Evolutionary conservation across 495 filamentous ascomycete genomes (phyloP), one percentile per base, ranked within the genome.

Genomic region (Aspergillus coremiiformis): DNA sequence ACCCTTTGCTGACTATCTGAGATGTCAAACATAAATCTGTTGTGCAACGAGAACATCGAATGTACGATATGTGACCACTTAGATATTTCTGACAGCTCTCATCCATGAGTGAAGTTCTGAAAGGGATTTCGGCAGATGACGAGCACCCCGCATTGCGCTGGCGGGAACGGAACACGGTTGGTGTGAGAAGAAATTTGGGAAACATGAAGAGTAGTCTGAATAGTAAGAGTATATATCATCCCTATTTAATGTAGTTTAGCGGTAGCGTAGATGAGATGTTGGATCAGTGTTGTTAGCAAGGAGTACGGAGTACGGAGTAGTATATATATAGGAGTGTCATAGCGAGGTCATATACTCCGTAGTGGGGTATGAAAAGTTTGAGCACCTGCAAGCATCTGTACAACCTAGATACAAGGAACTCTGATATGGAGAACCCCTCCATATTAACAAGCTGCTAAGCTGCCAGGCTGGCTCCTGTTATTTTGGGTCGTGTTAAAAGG

Each of bases 1-100:
- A 97, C 42, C 89, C 88, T 73, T 92, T 95, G 71, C 80, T 85
- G 60, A 96, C 83, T 49, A 96, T 90, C 61, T 93, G 89, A 22
- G 78, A 79, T 24, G 78, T 80, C 57, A 84, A 80, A 55, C 86
- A 88, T 20, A 96, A 73, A 63, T 95, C 85, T 42, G 82, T 69
- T 37, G 83, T 73, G 67, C 90, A 96, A 44, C 71, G 77, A 39
- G 77, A 69, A 69, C 90, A 96, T 53, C 83, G 83, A 46, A 96
- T 78, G 44, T 77, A 78, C 17, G 83, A 84, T 46, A 72, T 60
- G 63, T 78, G 71, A 30, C 71, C 71, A 20, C 62, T 46, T 10
- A 83, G 69, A 60, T 73, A 81, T 53, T 71, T 68, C 15, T 66
- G 51, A 14, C 47, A 56, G 47, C 54, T 53, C 33, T 53, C 43